Conservation (phyloP, 306 rosid genomes). For the Luffa acutangula region DNA sequence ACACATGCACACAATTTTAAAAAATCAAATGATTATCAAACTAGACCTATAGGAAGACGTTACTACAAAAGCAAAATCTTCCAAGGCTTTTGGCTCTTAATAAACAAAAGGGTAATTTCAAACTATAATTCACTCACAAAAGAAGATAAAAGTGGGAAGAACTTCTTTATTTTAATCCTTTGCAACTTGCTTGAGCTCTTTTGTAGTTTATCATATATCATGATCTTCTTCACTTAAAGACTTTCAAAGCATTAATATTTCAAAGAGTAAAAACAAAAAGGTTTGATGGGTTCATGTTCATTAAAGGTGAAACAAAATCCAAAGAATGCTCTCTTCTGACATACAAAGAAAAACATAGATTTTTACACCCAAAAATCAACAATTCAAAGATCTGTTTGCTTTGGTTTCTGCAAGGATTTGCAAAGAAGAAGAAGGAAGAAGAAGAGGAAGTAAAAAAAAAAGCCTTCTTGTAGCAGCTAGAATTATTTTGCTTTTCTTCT, state of each 20-base stretch:
- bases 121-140: neutral
- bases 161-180: neutral
- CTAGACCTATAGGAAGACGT: too few species aligned
- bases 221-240: neutral
- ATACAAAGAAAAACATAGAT: neutral
- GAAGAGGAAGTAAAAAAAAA: neutral
- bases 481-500: too few species aligned
- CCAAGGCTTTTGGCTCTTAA: too few species aligned
- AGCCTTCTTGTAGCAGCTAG: neutral
- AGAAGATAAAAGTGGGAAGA: neutral
- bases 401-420: neutral
- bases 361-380: neutral
- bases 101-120: too few species aligned
- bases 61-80: too few species aligned
- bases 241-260: neutral
- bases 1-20: too few species aligned
- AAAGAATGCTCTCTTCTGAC: neutral
- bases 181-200: neutral
- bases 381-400: neutral
- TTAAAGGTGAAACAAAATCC: neutral
- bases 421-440: neutral
- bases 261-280: neutral
- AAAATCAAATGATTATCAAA: too few species aligned
- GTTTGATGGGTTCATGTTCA: neutral
- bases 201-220: neutral